These are phyloP conservation scores for Diversispora epigaea DNA, from an alignment of 192 early-diverging fungal genomes.

Conservation along the genomic window DNA sequence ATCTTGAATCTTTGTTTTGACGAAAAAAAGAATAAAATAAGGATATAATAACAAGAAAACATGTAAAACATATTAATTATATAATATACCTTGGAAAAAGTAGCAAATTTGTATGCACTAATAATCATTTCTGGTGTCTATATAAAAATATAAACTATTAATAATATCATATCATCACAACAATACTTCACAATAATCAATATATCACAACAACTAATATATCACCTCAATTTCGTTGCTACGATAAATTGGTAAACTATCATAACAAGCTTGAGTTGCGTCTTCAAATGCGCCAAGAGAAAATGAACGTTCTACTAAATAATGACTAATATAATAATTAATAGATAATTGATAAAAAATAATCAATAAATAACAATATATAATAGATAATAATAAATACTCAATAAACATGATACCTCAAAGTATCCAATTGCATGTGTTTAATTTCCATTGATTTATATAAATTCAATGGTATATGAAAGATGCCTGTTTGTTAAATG, in stretches of 20 bases:
- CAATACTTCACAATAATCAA: not conserved
- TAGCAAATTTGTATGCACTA: slow-evolving; percentile 77
- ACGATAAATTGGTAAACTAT: slow-evolving; percentile 52
- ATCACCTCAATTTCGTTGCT: slow-evolving; percentile 18
- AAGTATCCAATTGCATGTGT: slow-evolving; percentile 87
- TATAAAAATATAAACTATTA: not conserved
- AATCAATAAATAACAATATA: slow-evolving; percentile 31
- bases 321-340: slow-evolving; percentile 46
- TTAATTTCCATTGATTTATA: slow-evolving; percentile 82
- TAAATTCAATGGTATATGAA: slow-evolving; percentile 58
- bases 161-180: not conserved
- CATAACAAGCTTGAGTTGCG: slow-evolving; percentile 55
- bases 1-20: slow-evolving; percentile 66
- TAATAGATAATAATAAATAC: slow-evolving; percentile 36
- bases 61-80: not conserved
- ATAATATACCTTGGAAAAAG: slow-evolving; percentile 75
- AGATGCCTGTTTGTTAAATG: slow-evolving; percentile 48
- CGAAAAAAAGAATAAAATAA: not conserved
- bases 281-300: slow-evolving; percentile 51
- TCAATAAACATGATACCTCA: slow-evolving; percentile 56
- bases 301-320: slow-evolving; percentile 62
- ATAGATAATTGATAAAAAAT: slow-evolving; percentile 25
- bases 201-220: not conserved
- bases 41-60: not conserved
- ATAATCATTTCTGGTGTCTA: slow-evolving; percentile 84